Evolutionary conservation across 2,329 filamentous ascomycete species (phyloP).

Genomic region (Sarocladium kiliense): DNA sequence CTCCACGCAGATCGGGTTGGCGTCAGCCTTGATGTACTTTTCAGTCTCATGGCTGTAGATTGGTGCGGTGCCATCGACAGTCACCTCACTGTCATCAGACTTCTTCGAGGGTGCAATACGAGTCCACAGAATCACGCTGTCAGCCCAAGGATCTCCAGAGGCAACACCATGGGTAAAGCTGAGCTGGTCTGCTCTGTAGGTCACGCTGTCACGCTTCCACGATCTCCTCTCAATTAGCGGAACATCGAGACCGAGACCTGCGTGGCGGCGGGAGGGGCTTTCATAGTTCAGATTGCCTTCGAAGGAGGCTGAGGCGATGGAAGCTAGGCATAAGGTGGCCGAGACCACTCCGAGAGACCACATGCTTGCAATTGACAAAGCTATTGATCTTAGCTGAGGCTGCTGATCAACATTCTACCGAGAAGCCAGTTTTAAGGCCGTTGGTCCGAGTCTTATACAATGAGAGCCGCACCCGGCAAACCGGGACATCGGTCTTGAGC

Average conservation of each 20-base stretch:
- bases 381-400: neutral
- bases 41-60: slow-evolving; percentile 44
- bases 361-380: neutral
- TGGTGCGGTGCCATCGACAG: slow-evolving; percentile 35
- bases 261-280: slow-evolving; percentile 61
- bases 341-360: neutral
- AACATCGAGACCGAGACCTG: slow-evolving; percentile 58
- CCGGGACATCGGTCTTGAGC: neutral
- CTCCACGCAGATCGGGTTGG: slow-evolving; percentile 59
- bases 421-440: neutral
- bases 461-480: no score
- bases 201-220: slow-evolving; percentile 33
- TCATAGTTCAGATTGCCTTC: slow-evolving; percentile 59
- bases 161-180: slow-evolving; percentile 61
- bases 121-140: slow-evolving; percentile 53
- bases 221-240: slow-evolving; percentile 54
- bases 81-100: slow-evolving; percentile 40
- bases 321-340: neutral
- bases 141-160: slow-evolving; percentile 45
- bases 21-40: slow-evolving; percentile 35
- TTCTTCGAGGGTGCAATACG: slow-evolving; percentile 38
- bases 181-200: slow-evolving; percentile 39
- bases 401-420: neutral
- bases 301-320: slow-evolving; percentile 12
- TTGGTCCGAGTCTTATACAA: neutral